Conservation (phyloP, 2,329 filamentous ascomycete species). For the Fusarium subtropicale region DNA sequence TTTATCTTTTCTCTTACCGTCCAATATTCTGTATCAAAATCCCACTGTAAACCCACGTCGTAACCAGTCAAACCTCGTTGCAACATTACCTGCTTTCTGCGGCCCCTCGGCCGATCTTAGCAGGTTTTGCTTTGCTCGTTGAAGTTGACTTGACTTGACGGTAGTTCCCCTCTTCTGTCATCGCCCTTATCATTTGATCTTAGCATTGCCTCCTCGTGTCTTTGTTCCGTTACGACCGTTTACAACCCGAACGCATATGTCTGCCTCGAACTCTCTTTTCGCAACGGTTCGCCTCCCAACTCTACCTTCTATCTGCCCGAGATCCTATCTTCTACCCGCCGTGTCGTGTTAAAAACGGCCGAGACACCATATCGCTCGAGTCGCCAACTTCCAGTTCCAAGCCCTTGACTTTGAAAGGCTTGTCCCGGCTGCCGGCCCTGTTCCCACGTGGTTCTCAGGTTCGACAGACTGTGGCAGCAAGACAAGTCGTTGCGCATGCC, state of each 20-base stretch:
- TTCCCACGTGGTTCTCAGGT: conserved; percentile 52
- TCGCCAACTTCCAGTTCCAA: conserved; percentile 27
- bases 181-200: conserved; percentile 27
- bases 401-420: conserved; percentile 44
- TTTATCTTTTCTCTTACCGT: conserved; percentile 1
- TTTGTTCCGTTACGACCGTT: conserved; percentile 16
- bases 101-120: conserved; percentile 39
- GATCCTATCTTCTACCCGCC: conserved; percentile 22
- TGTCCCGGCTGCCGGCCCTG: conserved; percentile 54
- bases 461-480: conserved; percentile 52
- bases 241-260: conserved; percentile 45
- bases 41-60: conserved; percentile 34
- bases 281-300: conserved; percentile 39
- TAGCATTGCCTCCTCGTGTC: conserved; percentile 19
- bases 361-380: conserved; percentile 29
- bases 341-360: conserved; percentile 24
- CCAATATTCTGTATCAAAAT: conserved; percentile 20
- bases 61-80: conserved; percentile 25
- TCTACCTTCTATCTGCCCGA: conserved; percentile 22
- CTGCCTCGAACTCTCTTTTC: conserved; percentile 38
- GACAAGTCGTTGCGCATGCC: conserved; percentile 64
- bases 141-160: conserved; percentile 18
- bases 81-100: conserved; percentile 36
- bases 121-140: conserved; percentile 29
- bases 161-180: conserved; percentile 38